These are phyloP conservation scores for Dryadomyces quercivorus DNA, from an alignment of 2,329 filamentous ascomycete species.

Conservation along the genomic window DNA sequence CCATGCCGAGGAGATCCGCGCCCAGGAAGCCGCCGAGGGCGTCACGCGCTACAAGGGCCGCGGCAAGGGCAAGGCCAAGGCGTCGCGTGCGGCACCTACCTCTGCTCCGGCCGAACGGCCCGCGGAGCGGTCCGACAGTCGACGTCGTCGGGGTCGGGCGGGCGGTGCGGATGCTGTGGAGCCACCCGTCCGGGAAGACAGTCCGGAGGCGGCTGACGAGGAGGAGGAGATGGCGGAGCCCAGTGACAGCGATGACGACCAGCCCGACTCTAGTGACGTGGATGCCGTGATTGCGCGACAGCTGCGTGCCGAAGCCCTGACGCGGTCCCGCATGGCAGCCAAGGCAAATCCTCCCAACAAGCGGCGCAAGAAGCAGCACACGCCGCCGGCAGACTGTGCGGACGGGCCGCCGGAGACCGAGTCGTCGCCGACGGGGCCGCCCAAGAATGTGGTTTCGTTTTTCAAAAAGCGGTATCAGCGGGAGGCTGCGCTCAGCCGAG, in stretches of 20 bases:
- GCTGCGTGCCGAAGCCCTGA: slow-evolving; percentile 58
- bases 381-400: background rate
- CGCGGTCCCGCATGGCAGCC: slow-evolving; percentile 29
- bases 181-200: slow-evolving; percentile 2
- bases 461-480: slow-evolving; percentile 71
- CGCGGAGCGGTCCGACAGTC: background rate
- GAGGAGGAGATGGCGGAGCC: slow-evolving; percentile 1
- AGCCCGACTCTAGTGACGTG: slow-evolving; percentile 55
- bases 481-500: slow-evolving; percentile 63
- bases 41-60: slow-evolving; percentile 5
- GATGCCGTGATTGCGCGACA: slow-evolving; percentile 63
- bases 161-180: slow-evolving; percentile 12
- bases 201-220: background rate
- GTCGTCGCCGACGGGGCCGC: slow-evolving; percentile 16
- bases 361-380: slow-evolving; percentile 6
- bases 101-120: too few relatives aligned
- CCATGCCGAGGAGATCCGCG: slow-evolving; percentile 34
- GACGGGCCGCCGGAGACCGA: slow-evolving; percentile 4
- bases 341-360: slow-evolving; percentile 9
- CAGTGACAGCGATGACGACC: slow-evolving; percentile 27
- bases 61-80: slow-evolving; percentile 9
- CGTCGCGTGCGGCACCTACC: background rate
- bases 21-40: slow-evolving; percentile 11
- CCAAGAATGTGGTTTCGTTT: slow-evolving; percentile 71
- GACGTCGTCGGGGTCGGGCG: slow-evolving; percentile 13